phyloP scores from a whole-genome alignment of 2,329 filamentous ascomycete genomes.

The Talaromyces sp. region DNA sequence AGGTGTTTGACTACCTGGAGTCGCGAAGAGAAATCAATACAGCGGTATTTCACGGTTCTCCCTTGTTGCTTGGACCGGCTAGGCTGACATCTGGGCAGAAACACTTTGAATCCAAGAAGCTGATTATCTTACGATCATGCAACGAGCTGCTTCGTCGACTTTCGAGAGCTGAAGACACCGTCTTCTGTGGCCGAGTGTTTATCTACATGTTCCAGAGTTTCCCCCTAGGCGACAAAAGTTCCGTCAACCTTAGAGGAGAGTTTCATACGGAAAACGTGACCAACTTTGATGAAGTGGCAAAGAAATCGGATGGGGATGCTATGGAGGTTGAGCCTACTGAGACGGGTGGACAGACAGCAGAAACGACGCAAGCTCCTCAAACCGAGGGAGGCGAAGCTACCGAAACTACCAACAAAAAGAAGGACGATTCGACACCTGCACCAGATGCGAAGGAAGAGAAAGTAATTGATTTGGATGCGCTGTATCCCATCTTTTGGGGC shows the following conservation, averaged over 20 bases:
- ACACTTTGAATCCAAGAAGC: constrained; percentile 74
- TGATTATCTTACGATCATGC: constrained; percentile 87
- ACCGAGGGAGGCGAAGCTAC: constrained; percentile 12
- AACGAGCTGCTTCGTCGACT: constrained; percentile 91
- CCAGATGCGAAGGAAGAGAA: constrained; percentile 15
- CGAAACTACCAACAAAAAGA: constrained; percentile 7
- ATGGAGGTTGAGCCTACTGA: constrained; percentile 56
- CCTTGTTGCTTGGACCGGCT: background rate
- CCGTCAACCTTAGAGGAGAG: constrained; percentile 91
- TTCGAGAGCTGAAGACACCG: constrained; percentile 93
- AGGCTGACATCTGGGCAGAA: constrained; percentile 35
- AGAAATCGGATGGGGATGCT: constrained; percentile 40
- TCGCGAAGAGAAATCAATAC: constrained; percentile 86
- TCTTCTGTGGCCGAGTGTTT: constrained; percentile 95
- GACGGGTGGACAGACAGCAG: constrained; percentile 29
- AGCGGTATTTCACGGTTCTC: constrained; percentile 47
- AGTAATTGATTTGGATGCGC: constrained; percentile 61
- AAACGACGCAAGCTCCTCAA: constrained; percentile 21
- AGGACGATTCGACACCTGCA: background rate
- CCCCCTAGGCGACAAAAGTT: constrained; percentile 91
- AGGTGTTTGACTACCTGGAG: constrained; percentile 91
- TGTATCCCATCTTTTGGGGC: constrained; percentile 94
- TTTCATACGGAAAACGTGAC: constrained; percentile 96
- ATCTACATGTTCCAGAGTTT: constrained; percentile 99
- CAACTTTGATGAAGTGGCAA: constrained; percentile 61